Conservation (phyloP, 306 rosid species). For the Gleditsia sinensis region DNA sequence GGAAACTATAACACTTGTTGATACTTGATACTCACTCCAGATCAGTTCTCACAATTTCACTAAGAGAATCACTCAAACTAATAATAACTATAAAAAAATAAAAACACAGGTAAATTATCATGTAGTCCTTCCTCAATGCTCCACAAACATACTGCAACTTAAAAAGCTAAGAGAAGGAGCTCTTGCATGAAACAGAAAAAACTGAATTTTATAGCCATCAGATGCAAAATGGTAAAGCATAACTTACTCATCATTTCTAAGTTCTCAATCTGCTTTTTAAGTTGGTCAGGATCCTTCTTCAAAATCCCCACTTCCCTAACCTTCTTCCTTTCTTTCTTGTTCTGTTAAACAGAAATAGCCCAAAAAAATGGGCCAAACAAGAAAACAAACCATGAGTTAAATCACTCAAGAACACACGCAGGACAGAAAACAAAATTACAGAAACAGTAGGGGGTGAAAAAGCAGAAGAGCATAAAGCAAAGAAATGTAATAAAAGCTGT, state of each 20-base stretch:
- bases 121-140: background rate
- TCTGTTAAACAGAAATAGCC: slow-evolving; percentile 50
- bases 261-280: slow-evolving; percentile 89
- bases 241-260: slow-evolving; percentile 93
- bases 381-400: background rate
- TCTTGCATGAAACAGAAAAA: background rate
- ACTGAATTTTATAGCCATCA: background rate
- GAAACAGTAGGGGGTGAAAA: background rate
- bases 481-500: background rate
- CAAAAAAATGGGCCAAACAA: background rate
- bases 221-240: background rate
- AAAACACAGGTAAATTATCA: background rate
- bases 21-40: background rate
- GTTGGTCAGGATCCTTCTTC: slow-evolving; percentile 94
- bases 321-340: slow-evolving; percentile 95
- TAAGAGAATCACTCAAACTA: slow-evolving; percentile 11
- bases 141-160: background rate
- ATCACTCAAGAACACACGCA: too few relatives aligned
- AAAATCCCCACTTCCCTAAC: slow-evolving; percentile 99
- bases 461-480: background rate
- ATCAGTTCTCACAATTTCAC: background rate
- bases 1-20: background rate
- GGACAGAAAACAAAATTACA: background rate
- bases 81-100: background rate
- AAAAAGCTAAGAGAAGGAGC: background rate